phyloP scores from a whole-genome alignment of 2,329 filamentous ascomycete genomes.

The Ophiobolus disseminans region DNA sequence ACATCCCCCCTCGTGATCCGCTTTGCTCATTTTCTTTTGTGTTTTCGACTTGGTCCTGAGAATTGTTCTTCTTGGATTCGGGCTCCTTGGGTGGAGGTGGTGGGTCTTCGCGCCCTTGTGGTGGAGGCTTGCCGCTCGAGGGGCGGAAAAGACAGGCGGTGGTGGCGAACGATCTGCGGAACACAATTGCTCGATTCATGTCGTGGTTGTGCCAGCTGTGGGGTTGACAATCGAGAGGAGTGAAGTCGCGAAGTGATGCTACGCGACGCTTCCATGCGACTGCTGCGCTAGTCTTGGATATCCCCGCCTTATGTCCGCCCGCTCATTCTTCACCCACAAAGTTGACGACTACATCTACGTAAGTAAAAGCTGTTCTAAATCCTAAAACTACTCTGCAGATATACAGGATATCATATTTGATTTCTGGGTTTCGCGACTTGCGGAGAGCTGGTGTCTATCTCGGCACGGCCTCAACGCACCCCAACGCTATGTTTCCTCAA shows the following conservation, averaged over 20 bases:
- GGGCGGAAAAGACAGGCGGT: slow-evolving; percentile 2
- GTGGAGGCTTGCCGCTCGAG: not conserved
- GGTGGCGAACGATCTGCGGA: slow-evolving; percentile 1
- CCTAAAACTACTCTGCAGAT: too few relatives aligned
- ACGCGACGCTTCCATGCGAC: too few relatives aligned
- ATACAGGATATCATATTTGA: too few relatives aligned
- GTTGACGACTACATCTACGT: not conserved
- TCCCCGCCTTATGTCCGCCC: not conserved
- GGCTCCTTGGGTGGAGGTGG: not conserved
- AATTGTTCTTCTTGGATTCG: not conserved
- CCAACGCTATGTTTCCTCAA: not conserved
- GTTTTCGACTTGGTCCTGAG: not conserved
- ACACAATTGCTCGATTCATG: not conserved
- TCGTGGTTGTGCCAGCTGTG: not conserved
- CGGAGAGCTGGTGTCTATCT: too few relatives aligned
- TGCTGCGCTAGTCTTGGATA: not conserved
- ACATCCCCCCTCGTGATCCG: not conserved
- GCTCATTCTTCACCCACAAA: not conserved
- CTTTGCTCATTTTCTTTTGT: not conserved
- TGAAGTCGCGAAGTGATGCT: too few relatives aligned
- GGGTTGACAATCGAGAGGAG: not conserved
- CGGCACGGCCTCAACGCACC: too few relatives aligned
- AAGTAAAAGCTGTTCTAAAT: too few relatives aligned
- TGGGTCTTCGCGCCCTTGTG: not conserved
- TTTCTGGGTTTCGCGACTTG: too few relatives aligned